Conservation (phyloP, 2,329 filamentous ascomycete genomes). For the Exserohilum rostratum region DNA sequence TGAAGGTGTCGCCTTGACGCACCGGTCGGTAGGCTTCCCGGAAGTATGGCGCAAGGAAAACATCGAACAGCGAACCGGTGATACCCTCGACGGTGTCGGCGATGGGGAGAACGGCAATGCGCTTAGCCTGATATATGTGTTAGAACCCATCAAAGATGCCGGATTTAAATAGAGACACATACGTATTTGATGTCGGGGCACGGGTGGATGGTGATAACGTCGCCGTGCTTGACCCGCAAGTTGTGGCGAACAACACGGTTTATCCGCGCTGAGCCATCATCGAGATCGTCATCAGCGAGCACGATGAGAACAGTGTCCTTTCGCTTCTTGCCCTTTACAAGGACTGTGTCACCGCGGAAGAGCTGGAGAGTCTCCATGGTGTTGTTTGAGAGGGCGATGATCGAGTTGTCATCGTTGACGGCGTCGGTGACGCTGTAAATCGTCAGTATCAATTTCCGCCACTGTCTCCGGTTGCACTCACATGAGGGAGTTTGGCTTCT, state of each 20-base stretch:
- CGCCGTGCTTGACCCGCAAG: slow-evolving; percentile 96
- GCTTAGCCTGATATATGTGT: slow-evolving; percentile 75
- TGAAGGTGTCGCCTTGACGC: slow-evolving; percentile 96
- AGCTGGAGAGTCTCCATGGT: slow-evolving; percentile 98
- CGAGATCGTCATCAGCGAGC: slow-evolving; percentile 94
- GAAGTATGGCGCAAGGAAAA: slow-evolving; percentile 99
- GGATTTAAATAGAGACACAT: slow-evolving; percentile 51
- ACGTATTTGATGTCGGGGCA: slow-evolving; percentile 99
- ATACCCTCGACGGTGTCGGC: slow-evolving; percentile 98
- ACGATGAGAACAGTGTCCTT: slow-evolving; percentile 99
- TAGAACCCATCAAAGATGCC: slow-evolving; percentile 13
- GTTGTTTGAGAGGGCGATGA: slow-evolving; percentile 96
- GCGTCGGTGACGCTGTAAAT: slow-evolving; percentile 92
- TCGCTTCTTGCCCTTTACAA: slow-evolving; percentile 99
- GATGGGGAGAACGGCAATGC: slow-evolving; percentile 96
- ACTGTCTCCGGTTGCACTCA: slow-evolving; percentile 55
- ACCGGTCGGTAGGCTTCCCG: slow-evolving; percentile 98
- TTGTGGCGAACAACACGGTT: slow-evolving; percentile 99
- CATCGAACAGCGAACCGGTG: slow-evolving; percentile 96
- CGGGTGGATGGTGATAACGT: slow-evolving; percentile 94
- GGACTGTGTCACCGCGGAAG: slow-evolving; percentile 97
- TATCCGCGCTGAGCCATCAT: slow-evolving; percentile 95
- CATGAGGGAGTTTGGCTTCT: slow-evolving; percentile 99
- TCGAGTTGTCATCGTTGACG: slow-evolving; percentile 99
- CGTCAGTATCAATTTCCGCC: slow-evolving; percentile 35